Percentiles rank a stretch among this genome's conserved stretches.
These are phyloP conservation scores for Epithemia pelagica DNA, from an alignment of 108 stramenopile genomes.

Conservation along the genomic window DNA sequence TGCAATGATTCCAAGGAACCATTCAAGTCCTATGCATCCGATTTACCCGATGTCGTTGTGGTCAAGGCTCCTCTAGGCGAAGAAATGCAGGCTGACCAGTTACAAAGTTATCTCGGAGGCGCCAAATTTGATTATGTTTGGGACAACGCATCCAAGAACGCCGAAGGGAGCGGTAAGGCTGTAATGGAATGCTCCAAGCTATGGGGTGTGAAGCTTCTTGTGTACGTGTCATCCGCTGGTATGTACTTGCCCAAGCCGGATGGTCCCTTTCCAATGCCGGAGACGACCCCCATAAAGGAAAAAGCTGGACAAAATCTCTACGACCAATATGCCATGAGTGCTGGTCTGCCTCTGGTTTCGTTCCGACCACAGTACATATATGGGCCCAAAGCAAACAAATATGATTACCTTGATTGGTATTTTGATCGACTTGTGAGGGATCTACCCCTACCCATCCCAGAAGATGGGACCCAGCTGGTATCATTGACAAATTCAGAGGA, in stretches of 20 bases:
- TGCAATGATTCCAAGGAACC: constrained; percentile 68
- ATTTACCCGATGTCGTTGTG: constrained; percentile 65
- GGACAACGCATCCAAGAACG: constrained; percentile 81
- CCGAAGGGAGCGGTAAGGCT: constrained; percentile 58
- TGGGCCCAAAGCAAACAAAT: constrained; percentile 74
- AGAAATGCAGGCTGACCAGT: constrained; percentile 52
- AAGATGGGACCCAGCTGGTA: constrained; percentile 72
- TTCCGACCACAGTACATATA: constrained; percentile 84
- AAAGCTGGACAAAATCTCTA: constrained; percentile 58
- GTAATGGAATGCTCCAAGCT: constrained; percentile 53
- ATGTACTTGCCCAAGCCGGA: constrained; percentile 56
- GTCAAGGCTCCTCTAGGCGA: constrained; percentile 62
- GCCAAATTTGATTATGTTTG: constrained; percentile 69
- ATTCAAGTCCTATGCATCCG: constrained; percentile 62
- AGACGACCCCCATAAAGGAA: constrained; percentile 72
- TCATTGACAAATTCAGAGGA: constrained; percentile 75
- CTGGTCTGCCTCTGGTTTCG: constrained; percentile 61
- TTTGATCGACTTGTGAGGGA: constrained; percentile 64
- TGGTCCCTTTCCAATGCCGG: constrained; percentile 68
- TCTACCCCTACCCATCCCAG: constrained; percentile 65
- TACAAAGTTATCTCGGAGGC: constrained; percentile 40
- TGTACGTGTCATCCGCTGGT: constrained; percentile 72
- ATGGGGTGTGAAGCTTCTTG: constrained; percentile 67
- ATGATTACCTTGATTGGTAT: constrained; percentile 82
- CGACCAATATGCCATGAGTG: constrained; percentile 58